Base-by-base conservation (phyloP, 345 rosid genomes). In the Aegle marmelos region DNA sequence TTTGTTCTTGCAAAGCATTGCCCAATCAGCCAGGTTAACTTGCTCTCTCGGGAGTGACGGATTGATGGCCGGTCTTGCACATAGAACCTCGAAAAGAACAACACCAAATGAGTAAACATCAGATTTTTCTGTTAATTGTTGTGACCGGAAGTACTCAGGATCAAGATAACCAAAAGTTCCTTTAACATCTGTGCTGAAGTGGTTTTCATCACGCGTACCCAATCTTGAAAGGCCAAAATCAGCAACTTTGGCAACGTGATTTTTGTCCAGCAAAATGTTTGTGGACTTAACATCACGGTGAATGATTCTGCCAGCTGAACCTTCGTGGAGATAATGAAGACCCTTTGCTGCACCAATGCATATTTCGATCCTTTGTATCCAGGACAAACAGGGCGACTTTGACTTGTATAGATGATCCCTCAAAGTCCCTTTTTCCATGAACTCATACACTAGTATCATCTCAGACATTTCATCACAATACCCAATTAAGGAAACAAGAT, bases 401-500 rank as follows among this genome's bases (percentile, higher is more conserved):
- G 90, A 50, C 19, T 70, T 58, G 72, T 88, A 90, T 10, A 90
- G 62, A 79, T 88, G 92, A 61, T 86, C 89, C 72, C 80, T 86
- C 75, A 90, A 48, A 10, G 88, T 82, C 1, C 94, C 90, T 19
- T 85, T 87, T 74, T 90, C 92, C 90, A 90, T 87, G 82, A 82
- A 88, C 39, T 90, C 91, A 17, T 87, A 90, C 17, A 90, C 89
- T 59, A 88, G 82, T 60, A 90, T 90, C 94, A 90, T 90, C 78
- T 90, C 91, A 34, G 82, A 68, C 72, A 77, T 62, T 53, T 94
- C 98, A 14, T 86, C 78, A 61, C 97, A 94, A 31, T 92, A 94
- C 7, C 98, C 98, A 0, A 83, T 87, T 73, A 94, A 81, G 11
- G 98, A 87, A 36, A 92, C 95, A 0, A 94, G 91, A 70, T 94